Percentiles rank a stretch among this genome's conserved stretches.
phyloP scores from a whole-genome alignment of 176 grass and related monocot species.

The Tillandsia fasciculata region DNA sequence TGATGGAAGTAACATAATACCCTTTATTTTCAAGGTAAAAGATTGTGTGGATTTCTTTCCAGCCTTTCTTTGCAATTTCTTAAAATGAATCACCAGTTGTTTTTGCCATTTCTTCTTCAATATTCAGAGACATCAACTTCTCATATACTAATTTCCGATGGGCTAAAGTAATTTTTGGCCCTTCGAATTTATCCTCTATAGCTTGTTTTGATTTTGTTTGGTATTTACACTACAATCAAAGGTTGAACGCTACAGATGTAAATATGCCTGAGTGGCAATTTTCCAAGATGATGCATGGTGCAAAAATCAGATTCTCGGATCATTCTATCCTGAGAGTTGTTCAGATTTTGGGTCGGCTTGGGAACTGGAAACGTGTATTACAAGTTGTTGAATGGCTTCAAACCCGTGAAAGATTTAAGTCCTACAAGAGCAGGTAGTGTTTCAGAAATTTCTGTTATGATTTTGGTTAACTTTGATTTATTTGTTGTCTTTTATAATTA shows the following conservation, averaged over 20 bases:
- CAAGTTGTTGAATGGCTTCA: constrained; percentile 96
- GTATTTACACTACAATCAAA: constrained; percentile 17
- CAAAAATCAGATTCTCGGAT: constrained; percentile 81
- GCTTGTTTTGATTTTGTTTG: not conserved
- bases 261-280: constrained; percentile 93
- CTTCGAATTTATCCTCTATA: not conserved
- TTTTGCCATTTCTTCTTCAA: too few relatives aligned
- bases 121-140: too few relatives aligned
- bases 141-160: too few relatives aligned
- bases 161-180: too few relatives aligned
- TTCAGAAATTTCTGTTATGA: not conserved
- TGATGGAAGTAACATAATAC: not conserved
- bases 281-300: constrained; percentile 80
- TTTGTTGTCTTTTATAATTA: not conserved
- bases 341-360: constrained; percentile 68
- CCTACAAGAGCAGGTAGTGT: constrained; percentile 67
- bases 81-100: too few relatives aligned
- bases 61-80: too few relatives aligned
- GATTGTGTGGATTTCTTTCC: not conserved
- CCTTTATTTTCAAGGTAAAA: not conserved
- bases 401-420: constrained; percentile 85
- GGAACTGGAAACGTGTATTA: constrained; percentile 81
- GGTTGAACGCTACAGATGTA: constrained; percentile 86
- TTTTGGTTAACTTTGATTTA: not conserved
- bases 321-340: constrained; percentile 75